Percentiles rank a stretch among this genome's conserved stretches.
Conservation (phyloP, 768 basidiomycete genomes). For the Gautieria morchelliformis region DNA sequence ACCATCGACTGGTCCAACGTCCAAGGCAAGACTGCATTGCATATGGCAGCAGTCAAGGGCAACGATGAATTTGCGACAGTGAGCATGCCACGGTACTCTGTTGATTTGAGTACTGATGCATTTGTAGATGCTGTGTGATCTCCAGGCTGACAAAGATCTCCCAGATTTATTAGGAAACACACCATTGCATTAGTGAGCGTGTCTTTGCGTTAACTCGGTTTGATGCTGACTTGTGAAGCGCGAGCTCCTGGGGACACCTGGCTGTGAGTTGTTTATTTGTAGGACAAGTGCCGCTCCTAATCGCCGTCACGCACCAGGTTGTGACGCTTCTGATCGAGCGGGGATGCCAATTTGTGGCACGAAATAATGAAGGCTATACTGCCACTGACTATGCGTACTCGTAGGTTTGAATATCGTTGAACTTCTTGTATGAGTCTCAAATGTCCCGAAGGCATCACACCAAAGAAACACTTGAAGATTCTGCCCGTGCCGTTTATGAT, state of each 20-base stretch:
- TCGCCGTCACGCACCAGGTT: slow-evolving; percentile 33
- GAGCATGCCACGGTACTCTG: slow-evolving; percentile 20
- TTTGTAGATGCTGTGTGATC: slow-evolving; percentile 76
- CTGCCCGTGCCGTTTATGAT: slow-evolving; percentile 69
- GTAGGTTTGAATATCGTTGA: slow-evolving; percentile 30
- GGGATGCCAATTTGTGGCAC: slow-evolving; percentile 73
- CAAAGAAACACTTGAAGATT: slow-evolving; percentile 68
- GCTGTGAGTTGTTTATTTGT: slow-evolving; percentile 38
- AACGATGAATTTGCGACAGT: slow-evolving; percentile 86
- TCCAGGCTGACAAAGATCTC: slow-evolving; percentile 83
- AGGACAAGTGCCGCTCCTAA: slow-evolving; percentile 10
- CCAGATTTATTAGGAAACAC: slow-evolving; percentile 90
- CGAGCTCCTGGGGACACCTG: slow-evolving; percentile 82
- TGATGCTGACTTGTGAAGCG: slow-evolving; percentile 33
- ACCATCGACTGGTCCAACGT: slow-evolving; percentile 89
- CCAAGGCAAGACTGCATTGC: slow-evolving; percentile 84
- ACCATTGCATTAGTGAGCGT: slow-evolving; percentile 80
- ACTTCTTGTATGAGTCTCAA: slow-evolving; percentile 10
- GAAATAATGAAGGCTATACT: slow-evolving; percentile 88
- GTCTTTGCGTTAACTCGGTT: neutral
- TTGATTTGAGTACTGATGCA: neutral
- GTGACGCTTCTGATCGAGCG: slow-evolving; percentile 82
- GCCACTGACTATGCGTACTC: slow-evolving; percentile 91
- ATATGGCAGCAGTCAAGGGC: slow-evolving; percentile 80
- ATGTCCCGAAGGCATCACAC: slow-evolving; percentile 50